phyloP scores from a whole-genome alignment of 2,329 filamentous ascomycete species.

The Aureobasidium namibiae region DNA sequence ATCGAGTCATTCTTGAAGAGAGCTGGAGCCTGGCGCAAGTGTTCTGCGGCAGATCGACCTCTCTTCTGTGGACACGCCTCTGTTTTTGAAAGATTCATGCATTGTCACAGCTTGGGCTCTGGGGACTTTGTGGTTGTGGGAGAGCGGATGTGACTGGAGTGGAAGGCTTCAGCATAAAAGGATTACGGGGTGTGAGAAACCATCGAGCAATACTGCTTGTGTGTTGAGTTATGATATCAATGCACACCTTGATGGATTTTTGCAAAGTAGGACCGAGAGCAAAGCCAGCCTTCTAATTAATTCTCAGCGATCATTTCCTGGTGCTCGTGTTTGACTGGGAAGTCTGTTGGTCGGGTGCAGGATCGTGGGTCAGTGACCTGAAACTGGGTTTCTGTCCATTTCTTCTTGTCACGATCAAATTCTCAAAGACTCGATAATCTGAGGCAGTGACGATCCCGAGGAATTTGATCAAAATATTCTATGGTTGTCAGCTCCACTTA shows the following conservation, averaged over 20 bases:
- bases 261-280: neutral
- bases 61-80: neutral
- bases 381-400: neutral
- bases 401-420: neutral
- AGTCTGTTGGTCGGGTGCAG: neutral
- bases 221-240: neutral
- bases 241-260: neutral
- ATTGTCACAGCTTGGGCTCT: neutral
- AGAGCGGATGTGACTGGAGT: neutral
- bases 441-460: neutral
- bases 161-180: neutral
- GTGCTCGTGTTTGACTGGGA: neutral
- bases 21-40: too few relatives aligned
- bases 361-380: neutral
- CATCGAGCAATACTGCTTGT: neutral
- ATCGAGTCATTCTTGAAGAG: too few relatives aligned
- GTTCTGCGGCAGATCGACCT: neutral
- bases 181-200: neutral
- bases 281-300: neutral
- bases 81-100: neutral
- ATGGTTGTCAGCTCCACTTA: neutral
- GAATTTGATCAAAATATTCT: neutral
- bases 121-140: neutral
- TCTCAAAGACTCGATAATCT: neutral
- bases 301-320: neutral